Conservation (phyloP, 768 basidiomycete genomes). For the Hypsizygus marmoreus region DNA sequence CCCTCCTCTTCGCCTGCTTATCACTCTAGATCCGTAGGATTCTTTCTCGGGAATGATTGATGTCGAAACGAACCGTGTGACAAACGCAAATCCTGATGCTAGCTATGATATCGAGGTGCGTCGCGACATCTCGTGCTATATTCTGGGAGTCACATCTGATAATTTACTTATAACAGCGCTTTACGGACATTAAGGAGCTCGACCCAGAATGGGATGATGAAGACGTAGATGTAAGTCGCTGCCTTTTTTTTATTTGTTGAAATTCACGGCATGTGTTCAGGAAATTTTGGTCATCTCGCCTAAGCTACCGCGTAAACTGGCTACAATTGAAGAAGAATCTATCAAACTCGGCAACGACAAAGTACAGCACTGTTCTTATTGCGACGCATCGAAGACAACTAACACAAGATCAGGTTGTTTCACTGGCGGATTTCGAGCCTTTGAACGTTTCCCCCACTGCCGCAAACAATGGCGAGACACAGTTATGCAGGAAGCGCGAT, state of each 20-base stretch:
- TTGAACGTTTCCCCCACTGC: conserved; percentile 17
- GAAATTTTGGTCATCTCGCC: conserved; percentile 50
- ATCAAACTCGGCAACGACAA: conserved; percentile 20
- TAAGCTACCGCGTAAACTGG: conserved; percentile 31
- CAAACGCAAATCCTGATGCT: conserved; percentile 19
- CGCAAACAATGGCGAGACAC: conserved; percentile 8
- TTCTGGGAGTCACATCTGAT: no score
- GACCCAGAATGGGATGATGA: conserved; percentile 49
- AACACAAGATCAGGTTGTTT: conserved; percentile 19
- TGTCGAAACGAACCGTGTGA: neutral
- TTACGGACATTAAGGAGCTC: conserved; percentile 42
- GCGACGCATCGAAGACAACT: neutral
- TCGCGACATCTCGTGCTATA: no score
- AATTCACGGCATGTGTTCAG: conserved; percentile 25
- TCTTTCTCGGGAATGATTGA: conserved; percentile 17
- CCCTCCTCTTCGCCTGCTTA: neutral
- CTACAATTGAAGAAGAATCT: conserved; percentile 35
- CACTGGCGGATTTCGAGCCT: conserved; percentile 37
- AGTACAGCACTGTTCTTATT: conserved; percentile 13
- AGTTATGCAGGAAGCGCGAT: conserved; percentile 29
- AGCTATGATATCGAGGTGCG: conserved; percentile 47
- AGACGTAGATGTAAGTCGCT: conserved; percentile 47
- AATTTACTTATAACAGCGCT: conserved; percentile 28
- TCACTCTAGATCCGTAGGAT: neutral
- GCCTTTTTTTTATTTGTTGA: neutral